phyloP scores from a whole-genome alignment of 2,329 filamentous ascomycete species.

The Cordyceps javanica region DNA sequence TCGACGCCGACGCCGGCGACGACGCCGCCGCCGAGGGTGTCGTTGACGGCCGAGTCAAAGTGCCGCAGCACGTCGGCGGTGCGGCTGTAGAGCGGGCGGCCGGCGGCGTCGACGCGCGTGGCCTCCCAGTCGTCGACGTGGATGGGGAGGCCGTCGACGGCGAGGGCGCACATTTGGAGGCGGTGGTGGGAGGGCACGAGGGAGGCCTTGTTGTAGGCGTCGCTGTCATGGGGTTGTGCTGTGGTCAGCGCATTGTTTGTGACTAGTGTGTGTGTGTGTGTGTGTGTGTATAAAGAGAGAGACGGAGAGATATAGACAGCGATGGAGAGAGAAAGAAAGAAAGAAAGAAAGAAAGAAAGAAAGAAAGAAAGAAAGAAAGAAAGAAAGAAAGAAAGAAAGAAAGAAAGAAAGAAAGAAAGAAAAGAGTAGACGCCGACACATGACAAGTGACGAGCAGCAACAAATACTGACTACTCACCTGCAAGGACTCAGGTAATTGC shows the following conservation, averaged over 20 bases:
- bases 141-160: conserved; percentile 66
- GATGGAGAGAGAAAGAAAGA: not conserved
- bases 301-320: too few species aligned
- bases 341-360: too few species aligned
- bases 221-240: conserved; percentile 19
- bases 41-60: conserved; percentile 84
- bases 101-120: conserved; percentile 42
- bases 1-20: conserved; percentile 51
- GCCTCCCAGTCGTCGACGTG: conserved; percentile 90
- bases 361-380: too few species aligned
- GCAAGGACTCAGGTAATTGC: conserved; percentile 53
- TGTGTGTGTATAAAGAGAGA: too few species aligned
- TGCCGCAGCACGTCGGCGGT: conserved; percentile 88
- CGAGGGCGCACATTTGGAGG: conserved; percentile 75
- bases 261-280: not conserved
- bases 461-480: not conserved
- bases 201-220: conserved; percentile 32
- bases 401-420: too few species aligned
- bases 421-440: too few species aligned
- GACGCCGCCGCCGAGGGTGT: conserved; percentile 68
- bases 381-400: too few species aligned
- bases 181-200: conserved; percentile 32
- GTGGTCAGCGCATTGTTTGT: too few species aligned
- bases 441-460: too few species aligned
- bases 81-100: conserved; percentile 64